Base-by-base conservation (phyloP, 2,329 filamentous ascomycete species). In the Botrytis sinoallii region DNA sequence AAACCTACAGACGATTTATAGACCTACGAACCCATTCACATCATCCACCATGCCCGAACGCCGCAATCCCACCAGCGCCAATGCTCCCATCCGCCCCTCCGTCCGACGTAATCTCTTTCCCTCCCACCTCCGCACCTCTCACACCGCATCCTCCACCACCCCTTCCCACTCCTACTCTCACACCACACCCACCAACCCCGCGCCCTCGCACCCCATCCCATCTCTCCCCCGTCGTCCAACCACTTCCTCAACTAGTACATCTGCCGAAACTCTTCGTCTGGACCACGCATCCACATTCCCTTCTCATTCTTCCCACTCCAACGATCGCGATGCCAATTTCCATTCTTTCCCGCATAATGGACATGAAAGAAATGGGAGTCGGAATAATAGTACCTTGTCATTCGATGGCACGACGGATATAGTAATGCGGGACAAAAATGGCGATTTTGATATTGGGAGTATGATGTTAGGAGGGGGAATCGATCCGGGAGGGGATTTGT, bases 381-480 rank as follows among this genome's bases (percentile, higher is more conserved):
- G 61, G 35, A 68, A 52, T 14, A 38, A 52, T 6, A 68, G 16
- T 29, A 32, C 35, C 25, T 16, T 68, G 1, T 68, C 65, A 12
- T 40, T 68, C 2, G 65, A 68, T 38, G 65, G 65, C 25, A 68
- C 46, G 7, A 82, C 81, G 0, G 89, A 90, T 77, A 91, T 92
- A 74, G 87, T 92, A 14, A 86, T 91, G 64, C 85, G 90, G 76
- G 87, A 91, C 78, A 83, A 87, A 81, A 87, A 90, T 78, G 90
- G 89, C 67, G 89, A 91, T 76, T 86, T 90, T 73, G 86, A 90
- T 79, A 82, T 91, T n/a, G 84, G 84, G 25, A 61, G 81, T 84
- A 65, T 63, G 57, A 48, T 64, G 70, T 18, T 71, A 0, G 42
- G 70, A 29, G 59, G 40, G 60, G 70, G 35, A 1, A 55, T 52